Evolutionary conservation across 2,329 filamentous ascomycete genomes (phyloP).

Genomic region (Nemania sp.): DNA sequence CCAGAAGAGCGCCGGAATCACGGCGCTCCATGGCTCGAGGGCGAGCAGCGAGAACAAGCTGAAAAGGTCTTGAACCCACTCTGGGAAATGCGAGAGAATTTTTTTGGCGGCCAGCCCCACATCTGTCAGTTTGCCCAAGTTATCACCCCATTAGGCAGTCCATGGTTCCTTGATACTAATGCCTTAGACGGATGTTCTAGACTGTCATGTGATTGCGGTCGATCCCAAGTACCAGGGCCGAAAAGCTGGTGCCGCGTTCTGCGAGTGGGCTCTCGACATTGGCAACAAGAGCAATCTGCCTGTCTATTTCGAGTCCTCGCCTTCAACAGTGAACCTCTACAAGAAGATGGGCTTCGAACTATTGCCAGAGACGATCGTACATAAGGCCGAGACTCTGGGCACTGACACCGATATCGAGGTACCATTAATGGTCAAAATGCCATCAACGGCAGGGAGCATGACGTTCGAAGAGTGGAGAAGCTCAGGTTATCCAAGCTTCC

Average conservation of each 20-base stretch:
- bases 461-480: slow-evolving; percentile 24
- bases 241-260: slow-evolving; percentile 19
- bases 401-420: slow-evolving; percentile 17
- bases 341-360: slow-evolving; percentile 24
- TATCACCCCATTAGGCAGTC: neutral
- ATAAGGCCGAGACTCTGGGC: slow-evolving; percentile 19
- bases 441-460: slow-evolving; percentile 11
- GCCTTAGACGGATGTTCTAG: neutral
- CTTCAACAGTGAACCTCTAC: slow-evolving; percentile 25
- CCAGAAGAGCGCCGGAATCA: slow-evolving; percentile 20
- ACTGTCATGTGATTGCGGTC: slow-evolving; percentile 27
- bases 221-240: slow-evolving; percentile 24
- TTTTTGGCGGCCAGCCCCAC: slow-evolving; percentile 23
- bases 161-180: neutral
- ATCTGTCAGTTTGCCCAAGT: slow-evolving; percentile 18
- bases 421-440: slow-evolving; percentile 26
- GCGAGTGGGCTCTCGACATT: slow-evolving; percentile 18
- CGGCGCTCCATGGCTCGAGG: slow-evolving; percentile 24
- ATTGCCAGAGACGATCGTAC: slow-evolving; percentile 14
- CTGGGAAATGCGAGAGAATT: slow-evolving; percentile 22
- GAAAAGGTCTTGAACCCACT: slow-evolving; percentile 24
- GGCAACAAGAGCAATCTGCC: slow-evolving; percentile 15
- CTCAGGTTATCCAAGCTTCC: slow-evolving; percentile 11
- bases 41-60: slow-evolving; percentile 24
- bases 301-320: slow-evolving; percentile 25